Base-by-base conservation (phyloP, 495 filamentous ascomycete genomes). In the Daldinia loculata region DNA sequence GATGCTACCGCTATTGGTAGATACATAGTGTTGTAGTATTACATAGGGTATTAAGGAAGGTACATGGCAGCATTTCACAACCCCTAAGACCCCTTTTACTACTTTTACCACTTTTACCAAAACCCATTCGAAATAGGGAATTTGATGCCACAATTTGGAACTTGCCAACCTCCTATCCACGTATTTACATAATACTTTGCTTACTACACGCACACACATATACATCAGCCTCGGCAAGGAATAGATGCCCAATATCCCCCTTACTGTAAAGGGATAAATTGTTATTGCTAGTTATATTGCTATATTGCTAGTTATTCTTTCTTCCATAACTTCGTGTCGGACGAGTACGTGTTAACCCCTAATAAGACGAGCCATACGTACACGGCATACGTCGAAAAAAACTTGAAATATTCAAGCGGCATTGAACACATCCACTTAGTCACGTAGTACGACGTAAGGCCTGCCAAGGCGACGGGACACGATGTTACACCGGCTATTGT, bases 401-500 rank as follows among this genome's bases (percentile, higher is more conserved):
- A 48, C 43, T 24, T 48, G 43, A 48, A 24, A 48, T 48, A 48
- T 22, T 24, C 17, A 22, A 48, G 17, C 7, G 24, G 17, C 43
- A 9, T 48, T 24, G 11, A 48, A 48, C 43, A 48, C 9, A 48
- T 48, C 22, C 41, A 45, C 6, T 19, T 24, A 36, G 11, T 14
- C 14, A 36, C 19, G 41, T n/a, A 29, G 27, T 29, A 53, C 50
- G 12, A 53, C 7, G 14, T 29, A 53, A n/a, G 32, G 43, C 30
- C 17, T 24, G 51, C 36, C 48, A 63, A 55, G 61, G 30, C 11
- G 50, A 55, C 61, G 62, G 68, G 68, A 61, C 22, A 41, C 50
- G 39, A 67, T 51, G 69, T 67, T 6, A 63, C 63, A 59, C 63
- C 59, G 69, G 69, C 7, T 66, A 71, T 63, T 67, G 58, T 71